Evolutionary conservation across 345 rosid genomes (phyloP), one percentile per base, ranked within the genome.

Genomic region (Cardamine occulta): DNA sequence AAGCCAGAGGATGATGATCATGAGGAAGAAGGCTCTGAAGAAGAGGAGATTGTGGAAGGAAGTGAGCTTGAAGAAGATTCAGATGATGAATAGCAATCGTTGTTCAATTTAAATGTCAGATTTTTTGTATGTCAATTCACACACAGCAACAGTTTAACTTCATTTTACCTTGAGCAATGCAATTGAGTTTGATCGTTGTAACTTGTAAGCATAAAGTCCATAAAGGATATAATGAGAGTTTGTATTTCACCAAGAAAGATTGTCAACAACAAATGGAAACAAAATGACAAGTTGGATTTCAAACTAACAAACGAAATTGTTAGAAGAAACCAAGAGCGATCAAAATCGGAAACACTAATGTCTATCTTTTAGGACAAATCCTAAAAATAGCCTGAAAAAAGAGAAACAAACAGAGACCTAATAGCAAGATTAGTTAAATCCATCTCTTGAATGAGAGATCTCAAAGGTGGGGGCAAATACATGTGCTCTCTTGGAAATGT

Each of bases 1-100:
- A 68, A 79, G 62, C 55, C 74, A 11, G 83, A 74, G 49, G 82
- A 78, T 57, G 84, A 74, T 4, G 89, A 65, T 14, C 68, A 24
- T 31, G 84, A 79, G 53, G 93, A 85, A 44, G 85, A 80, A 51
- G 87, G 76, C 34, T 93, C 86, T 76, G 89, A 86, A 32, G 93
- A 80, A 66, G 88, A 80, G 63, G 96, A 86, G 72, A 70, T 40
- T 72, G 87, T 76, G 32, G 79, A 79, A 57, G 75, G 68, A 32
- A 74, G 82, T 24, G 86, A 37, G 49, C 88, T 86, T 37, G 91
- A 77, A 23, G 89, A 84, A 57, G 88, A 74, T 21, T 85, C 77
- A 5, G 81, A 86, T 47, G 81, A 76, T 49, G 76, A 64, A 0
- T 63, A 64, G 48, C 61, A 37, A 2, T 23, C 17, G 4, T 26